Percentiles rank a stretch among this genome's conserved stretches.
Conservation (phyloP, 2,329 filamentous ascomycete genomes). For the Hortaea sp. region DNA sequence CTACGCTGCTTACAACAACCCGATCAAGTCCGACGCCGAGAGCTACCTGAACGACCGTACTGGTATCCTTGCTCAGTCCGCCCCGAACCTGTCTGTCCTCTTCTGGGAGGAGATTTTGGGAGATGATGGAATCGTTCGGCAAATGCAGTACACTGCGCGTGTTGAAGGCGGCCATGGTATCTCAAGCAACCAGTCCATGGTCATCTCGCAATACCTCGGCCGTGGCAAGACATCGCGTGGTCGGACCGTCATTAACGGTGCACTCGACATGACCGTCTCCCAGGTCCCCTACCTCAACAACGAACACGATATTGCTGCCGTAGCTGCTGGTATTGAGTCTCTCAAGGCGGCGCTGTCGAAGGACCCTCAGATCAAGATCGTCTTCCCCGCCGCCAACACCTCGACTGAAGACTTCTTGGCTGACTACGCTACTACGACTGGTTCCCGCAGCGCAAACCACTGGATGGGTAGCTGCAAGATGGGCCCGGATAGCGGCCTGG, state of each 20-base stretch:
- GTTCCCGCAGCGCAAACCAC: constrained; percentile 34
- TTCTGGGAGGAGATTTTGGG: constrained; percentile 50
- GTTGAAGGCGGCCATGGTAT: constrained; percentile 47
- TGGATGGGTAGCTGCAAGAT: constrained; percentile 34
- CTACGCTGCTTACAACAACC: constrained; percentile 47
- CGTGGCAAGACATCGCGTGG: constrained; percentile 54
- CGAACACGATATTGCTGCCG: constrained; percentile 50
- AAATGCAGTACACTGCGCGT: constrained; percentile 57
- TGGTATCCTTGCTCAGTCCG: constrained; percentile 54
- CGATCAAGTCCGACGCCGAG: constrained; percentile 30
- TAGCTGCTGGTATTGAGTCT: constrained; percentile 54
- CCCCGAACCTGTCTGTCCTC: constrained; percentile 55
- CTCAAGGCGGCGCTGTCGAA: constrained; percentile 45
- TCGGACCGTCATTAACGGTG: constrained; percentile 49
- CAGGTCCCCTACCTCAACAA: constrained; percentile 50
- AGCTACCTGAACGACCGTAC: constrained; percentile 38
- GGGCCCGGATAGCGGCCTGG: constrained; percentile 34
- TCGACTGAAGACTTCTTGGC: constrained; percentile 47
- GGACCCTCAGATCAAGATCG: constrained; percentile 46
- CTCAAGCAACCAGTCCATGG: constrained; percentile 29
- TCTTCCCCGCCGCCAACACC: constrained; percentile 43
- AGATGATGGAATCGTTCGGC: constrained; percentile 50
- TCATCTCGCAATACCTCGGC: constrained; percentile 49
- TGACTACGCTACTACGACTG: constrained; percentile 32
- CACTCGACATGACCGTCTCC: constrained; percentile 49